Percentiles rank a stretch among this genome's conserved stretches.
phyloP scores from a whole-genome alignment of 2,329 filamentous ascomycete genomes.

The Nemania sp. region DNA sequence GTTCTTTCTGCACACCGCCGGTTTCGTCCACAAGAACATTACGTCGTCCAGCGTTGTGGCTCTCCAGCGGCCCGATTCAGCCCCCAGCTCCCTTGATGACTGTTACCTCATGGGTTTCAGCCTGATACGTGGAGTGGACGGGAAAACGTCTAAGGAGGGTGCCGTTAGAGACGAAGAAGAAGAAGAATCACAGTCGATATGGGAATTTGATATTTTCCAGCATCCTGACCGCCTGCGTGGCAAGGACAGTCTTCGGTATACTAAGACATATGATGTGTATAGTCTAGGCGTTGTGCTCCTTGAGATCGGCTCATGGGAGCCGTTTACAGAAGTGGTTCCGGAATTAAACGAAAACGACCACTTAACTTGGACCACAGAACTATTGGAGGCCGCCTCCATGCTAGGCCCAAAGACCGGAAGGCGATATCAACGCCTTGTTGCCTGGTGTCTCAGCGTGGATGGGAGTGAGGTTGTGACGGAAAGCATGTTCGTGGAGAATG shows the following conservation, averaged over 20 bases:
- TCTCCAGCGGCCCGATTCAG: background rate
- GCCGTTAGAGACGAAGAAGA: background rate
- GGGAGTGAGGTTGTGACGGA: background rate
- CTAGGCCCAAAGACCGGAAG: background rate
- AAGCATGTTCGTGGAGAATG: background rate
- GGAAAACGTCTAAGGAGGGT: background rate
- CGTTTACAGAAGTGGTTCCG: background rate
- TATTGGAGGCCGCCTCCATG: background rate
- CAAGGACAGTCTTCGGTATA: background rate
- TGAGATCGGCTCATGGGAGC: background rate
- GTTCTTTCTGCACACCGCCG: background rate
- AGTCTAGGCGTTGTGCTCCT: background rate
- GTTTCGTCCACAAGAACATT: background rate
- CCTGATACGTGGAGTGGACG: background rate
- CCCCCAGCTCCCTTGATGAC: background rate
- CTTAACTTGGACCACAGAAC: background rate
- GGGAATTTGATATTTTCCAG: background rate
- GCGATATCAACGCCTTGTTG: background rate
- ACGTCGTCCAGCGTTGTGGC: background rate
- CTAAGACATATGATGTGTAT: background rate
- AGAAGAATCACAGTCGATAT: background rate
- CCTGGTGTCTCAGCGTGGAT: background rate
- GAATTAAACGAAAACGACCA: background rate
- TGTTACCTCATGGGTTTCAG: background rate
- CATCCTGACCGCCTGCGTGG: background rate